phyloP scores from a whole-genome alignment of 1,139 yeast genomes.

The Nakaseomyces glabratus region DNA sequence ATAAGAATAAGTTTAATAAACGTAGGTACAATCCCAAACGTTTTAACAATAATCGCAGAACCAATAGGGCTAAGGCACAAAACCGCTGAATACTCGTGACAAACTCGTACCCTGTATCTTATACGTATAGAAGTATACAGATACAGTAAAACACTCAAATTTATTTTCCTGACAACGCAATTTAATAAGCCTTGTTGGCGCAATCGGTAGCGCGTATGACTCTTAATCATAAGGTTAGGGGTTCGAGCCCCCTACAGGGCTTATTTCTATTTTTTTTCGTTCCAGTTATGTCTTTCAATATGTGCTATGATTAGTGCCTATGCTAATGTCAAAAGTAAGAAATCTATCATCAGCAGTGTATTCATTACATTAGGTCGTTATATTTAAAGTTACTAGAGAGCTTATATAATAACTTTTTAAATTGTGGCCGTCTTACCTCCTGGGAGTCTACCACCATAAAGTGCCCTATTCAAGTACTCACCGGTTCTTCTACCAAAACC shows the following conservation, averaged over 20 bases:
- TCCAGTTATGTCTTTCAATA: background rate
- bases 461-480: slow-evolving; percentile 1
- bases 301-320: background rate
- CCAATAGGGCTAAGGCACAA: no score
- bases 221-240: slow-evolving; percentile 40
- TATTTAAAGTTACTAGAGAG: background rate
- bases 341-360: background rate
- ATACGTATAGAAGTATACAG: no score
- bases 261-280: slow-evolving; percentile 15
- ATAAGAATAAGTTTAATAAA: no score
- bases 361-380: no score
- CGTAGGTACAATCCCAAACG: no score
- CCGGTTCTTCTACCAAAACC: slow-evolving; percentile 26
- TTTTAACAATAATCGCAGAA: no score
- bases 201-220: slow-evolving; percentile 42
- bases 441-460: slow-evolving; percentile 2
- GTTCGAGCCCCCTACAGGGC: slow-evolving; percentile 42
- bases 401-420: background rate
- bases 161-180: no score
- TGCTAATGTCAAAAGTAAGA: background rate
- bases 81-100: no score
- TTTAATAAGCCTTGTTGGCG: slow-evolving; percentile 35
- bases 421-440: background rate
- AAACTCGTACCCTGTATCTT: no score
- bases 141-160: no score